phyloP scores from a whole-genome alignment of 2,329 filamentous ascomycete species.

The Aspergillus awamori region DNA sequence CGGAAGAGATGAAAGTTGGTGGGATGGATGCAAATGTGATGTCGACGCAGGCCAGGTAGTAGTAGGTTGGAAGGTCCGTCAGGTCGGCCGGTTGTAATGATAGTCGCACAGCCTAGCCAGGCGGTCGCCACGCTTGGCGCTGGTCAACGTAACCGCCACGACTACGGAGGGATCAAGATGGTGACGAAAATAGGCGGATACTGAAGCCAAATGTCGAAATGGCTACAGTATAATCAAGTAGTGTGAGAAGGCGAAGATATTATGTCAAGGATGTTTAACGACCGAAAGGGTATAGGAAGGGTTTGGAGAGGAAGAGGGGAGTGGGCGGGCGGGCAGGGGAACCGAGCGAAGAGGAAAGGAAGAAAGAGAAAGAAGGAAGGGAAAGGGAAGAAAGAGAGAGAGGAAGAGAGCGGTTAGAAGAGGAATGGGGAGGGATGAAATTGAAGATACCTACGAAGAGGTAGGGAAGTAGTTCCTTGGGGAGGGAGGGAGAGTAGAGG shows the following conservation, averaged over 20 bases:
- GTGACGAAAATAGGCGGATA: background rate
- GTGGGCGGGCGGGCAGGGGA: background rate
- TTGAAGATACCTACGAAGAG: background rate
- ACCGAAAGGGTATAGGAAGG: conserved; percentile 10
- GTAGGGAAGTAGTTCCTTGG: background rate
- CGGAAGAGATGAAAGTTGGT: conserved; percentile 8
- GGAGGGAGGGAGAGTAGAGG: background rate
- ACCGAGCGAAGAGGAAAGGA: conserved; percentile 11
- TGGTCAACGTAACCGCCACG: conserved; percentile 24
- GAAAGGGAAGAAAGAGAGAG: conserved; percentile 3
- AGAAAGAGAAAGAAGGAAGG: conserved; percentile 20
- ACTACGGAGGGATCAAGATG: background rate
- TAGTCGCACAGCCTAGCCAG: conserved; percentile 32
- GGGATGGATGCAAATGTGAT: conserved; percentile 11
- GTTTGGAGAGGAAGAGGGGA: background rate
- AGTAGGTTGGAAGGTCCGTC: conserved; percentile 13
- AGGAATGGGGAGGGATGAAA: background rate
- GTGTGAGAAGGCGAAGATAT: background rate
- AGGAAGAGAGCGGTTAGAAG: conserved; percentile 8
- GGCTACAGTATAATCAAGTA: conserved; percentile 6
- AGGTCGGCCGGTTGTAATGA: conserved; percentile 18
- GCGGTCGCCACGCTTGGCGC: conserved; percentile 31
- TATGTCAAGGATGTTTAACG: conserved; percentile 2
- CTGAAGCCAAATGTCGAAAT: conserved; percentile 3
- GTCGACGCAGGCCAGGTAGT: conserved; percentile 4